These are phyloP conservation scores for Chrysochromulina parva DNA, from an alignment of 78 protist species.

Conservation along the genomic window DNA sequence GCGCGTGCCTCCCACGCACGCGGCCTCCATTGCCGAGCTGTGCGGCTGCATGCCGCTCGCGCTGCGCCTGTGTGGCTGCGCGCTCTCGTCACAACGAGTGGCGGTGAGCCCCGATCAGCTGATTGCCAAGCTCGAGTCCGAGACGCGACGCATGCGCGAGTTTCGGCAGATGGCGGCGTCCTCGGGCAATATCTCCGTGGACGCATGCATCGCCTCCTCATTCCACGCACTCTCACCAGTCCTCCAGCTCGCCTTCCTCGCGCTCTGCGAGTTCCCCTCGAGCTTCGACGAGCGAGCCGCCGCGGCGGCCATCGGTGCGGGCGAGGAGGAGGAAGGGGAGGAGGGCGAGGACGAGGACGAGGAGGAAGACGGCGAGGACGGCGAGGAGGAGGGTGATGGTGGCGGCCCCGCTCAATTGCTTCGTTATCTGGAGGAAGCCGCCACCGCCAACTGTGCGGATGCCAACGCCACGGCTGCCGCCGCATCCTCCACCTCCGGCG, in stretches of 20 bases:
- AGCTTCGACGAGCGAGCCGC: background rate
- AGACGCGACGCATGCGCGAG: background rate
- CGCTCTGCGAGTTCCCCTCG: background rate
- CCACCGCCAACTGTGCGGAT: too few relatives aligned
- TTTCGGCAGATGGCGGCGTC: background rate
- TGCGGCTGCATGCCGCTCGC: slow-evolving; percentile 32
- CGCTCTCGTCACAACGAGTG: background rate
- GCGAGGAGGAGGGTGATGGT: too few relatives aligned
- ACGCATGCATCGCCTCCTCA: slow-evolving; percentile 1
- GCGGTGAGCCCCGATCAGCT: background rate
- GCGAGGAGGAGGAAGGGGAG: too few relatives aligned
- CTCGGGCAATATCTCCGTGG: background rate
- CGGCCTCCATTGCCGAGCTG: background rate
- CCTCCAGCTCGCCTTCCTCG: background rate
- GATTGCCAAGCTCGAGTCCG: background rate
- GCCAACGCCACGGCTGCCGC: too few relatives aligned
- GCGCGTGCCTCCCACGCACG: slow-evolving; percentile 1
- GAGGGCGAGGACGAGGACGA: too few relatives aligned
- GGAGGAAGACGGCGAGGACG: too few relatives aligned
- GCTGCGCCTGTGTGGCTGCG: slow-evolving; percentile 24
- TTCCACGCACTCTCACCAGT: background rate
- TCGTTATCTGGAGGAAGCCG: too few relatives aligned
- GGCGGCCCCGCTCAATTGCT: too few relatives aligned
- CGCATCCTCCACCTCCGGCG: too few relatives aligned
- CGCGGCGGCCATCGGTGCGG: background rate